phyloP scores from a whole-genome alignment of 1,139 yeast species.

The Eremothecium cymbalariae region DNA sequence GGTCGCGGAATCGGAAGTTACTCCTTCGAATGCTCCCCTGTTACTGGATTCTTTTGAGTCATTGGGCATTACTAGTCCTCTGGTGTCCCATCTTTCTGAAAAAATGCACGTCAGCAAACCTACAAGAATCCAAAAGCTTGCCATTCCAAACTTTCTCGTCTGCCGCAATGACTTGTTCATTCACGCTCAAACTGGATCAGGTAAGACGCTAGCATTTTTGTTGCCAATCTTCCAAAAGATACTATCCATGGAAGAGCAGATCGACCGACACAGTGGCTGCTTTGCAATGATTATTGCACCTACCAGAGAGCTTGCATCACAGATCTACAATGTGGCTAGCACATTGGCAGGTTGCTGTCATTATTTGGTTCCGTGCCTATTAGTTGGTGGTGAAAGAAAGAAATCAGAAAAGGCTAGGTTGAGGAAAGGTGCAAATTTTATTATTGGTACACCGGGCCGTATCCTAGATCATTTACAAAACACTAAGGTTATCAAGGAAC shows the following conservation, averaged over 20 bases:
- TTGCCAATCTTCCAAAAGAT: constrained; percentile 58
- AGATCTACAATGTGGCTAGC: constrained; percentile 75
- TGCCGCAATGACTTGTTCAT: constrained; percentile 54
- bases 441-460: constrained; percentile 91
- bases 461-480: constrained; percentile 87
- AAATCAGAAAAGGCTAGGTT: constrained; percentile 86
- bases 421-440: constrained; percentile 79
- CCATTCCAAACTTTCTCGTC: constrained; percentile 57
- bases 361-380: constrained; percentile 82
- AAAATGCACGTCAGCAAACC: constrained; percentile 60
- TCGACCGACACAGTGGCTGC: constrained; percentile 66
- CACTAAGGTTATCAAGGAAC: constrained; percentile 62
- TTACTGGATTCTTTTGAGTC: constrained; percentile 62
- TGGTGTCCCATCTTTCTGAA: constrained; percentile 49
- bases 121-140: constrained; percentile 77
- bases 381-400: constrained; percentile 92
- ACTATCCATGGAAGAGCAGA: constrained; percentile 41
- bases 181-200: constrained; percentile 95
- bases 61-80: constrained; percentile 51
- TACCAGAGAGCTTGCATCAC: constrained; percentile 91
- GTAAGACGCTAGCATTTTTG: constrained; percentile 80
- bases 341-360: constrained; percentile 64
- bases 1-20: constrained; percentile 31
- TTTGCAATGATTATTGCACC: constrained; percentile 87
- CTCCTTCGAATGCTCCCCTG: constrained; percentile 68